Conservation (phyloP, 208 protist species). For the Acanthamoeba royreba region DNA sequence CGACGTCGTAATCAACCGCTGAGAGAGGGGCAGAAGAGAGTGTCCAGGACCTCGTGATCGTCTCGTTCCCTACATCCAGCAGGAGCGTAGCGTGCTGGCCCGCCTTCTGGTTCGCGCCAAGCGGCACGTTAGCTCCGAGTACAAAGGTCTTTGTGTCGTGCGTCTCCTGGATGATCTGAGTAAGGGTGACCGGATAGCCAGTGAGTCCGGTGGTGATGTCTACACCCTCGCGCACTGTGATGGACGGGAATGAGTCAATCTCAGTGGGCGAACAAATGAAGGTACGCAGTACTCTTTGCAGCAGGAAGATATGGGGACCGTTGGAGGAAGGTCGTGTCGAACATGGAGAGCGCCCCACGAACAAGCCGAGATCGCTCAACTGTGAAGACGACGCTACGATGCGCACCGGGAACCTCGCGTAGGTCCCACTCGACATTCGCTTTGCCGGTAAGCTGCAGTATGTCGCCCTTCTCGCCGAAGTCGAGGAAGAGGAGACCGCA, state of each 20-base stretch:
- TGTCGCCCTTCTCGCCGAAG: background rate
- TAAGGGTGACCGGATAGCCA: background rate
- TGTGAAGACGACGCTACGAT: background rate
- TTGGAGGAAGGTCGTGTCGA: background rate
- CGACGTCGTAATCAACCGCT: background rate
- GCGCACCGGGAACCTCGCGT: background rate
- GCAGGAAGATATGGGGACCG: background rate
- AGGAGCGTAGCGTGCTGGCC: constrained; percentile 29
- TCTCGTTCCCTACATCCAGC: background rate
- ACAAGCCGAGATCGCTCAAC: background rate
- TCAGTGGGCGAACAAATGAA: no score
- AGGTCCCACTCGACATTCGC: background rate
- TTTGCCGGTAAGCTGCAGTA: background rate
- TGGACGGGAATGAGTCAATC: no score
- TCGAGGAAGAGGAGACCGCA: constrained; percentile 26
- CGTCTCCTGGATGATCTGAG: background rate
- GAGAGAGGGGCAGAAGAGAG: background rate
- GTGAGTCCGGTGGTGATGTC: background rate
- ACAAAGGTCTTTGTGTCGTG: background rate
- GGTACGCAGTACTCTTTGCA: background rate
- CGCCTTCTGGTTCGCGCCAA: background rate
- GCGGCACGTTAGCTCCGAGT: background rate
- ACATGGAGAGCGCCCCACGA: background rate
- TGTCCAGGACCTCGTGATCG: background rate
- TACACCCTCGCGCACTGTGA: background rate